Percentiles rank a stretch among this genome's conserved stretches.
These are phyloP conservation scores for Endotrypanum monterogeii DNA, from an alignment of 208 protist species.

Conservation along the genomic window DNA sequence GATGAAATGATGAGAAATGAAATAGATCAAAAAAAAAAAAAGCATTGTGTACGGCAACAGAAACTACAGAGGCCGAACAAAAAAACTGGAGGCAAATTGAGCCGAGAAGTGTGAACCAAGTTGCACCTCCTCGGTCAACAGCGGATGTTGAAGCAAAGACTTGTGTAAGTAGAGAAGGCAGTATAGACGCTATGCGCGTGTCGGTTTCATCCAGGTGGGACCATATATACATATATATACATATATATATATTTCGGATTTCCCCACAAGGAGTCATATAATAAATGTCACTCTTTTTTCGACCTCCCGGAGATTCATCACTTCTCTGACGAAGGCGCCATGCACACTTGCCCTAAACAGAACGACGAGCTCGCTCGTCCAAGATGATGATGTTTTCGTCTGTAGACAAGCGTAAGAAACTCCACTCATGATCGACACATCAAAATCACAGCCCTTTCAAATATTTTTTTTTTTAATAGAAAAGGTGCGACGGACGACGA, in stretches of 20 bases:
- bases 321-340: background rate
- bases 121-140: background rate
- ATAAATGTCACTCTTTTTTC: constrained; percentile 10
- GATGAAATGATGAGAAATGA: no score
- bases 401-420: background rate
- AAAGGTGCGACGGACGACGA: background rate
- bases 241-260: constrained; percentile 2
- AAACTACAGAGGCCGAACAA: background rate
- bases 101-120: background rate
- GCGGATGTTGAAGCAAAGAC: background rate
- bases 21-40: no score
- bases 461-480: no score
- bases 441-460: background rate
- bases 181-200: constrained; percentile 3
- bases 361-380: background rate
- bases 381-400: no score
- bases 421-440: no score
- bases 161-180: background rate
- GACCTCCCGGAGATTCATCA: background rate
- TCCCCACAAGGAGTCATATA: constrained; percentile 16
- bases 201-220: constrained; percentile 11
- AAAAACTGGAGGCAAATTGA: background rate
- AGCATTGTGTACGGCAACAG: background rate
- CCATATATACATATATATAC: no score
- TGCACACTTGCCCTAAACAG: background rate